These are phyloP conservation scores for Malus orientalis DNA, from an alignment of 306 rosid species.

Conservation along the genomic window DNA sequence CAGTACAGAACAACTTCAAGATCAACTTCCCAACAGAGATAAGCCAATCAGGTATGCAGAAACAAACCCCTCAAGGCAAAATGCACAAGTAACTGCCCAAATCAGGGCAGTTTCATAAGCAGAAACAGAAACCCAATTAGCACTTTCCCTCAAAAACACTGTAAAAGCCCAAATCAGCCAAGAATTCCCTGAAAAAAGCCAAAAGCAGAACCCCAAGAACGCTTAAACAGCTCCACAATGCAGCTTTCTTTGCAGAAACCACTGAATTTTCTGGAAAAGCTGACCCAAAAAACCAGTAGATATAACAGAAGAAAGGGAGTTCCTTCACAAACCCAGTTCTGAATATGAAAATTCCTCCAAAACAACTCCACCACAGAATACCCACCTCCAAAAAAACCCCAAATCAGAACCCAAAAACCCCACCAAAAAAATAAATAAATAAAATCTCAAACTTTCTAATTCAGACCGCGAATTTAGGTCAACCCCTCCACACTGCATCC, in stretches of 20 bases:
- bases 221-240: slow-evolving; percentile 40
- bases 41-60: slow-evolving; percentile 9
- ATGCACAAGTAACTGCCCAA: slow-evolving; percentile 6
- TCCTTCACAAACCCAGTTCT: slow-evolving; percentile 19
- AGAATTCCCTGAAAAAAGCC: slow-evolving; percentile 3
- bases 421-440: neutral
- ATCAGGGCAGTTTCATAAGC: slow-evolving; percentile 12
- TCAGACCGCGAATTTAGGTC: slow-evolving; percentile 47
- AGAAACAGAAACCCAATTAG: slow-evolving; percentile 6
- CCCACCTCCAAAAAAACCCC: slow-evolving; percentile 19
- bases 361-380: slow-evolving; percentile 44
- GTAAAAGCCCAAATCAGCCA: slow-evolving; percentile 9
- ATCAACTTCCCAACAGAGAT: neutral
- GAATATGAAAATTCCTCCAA: slow-evolving; percentile 26
- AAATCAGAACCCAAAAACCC: slow-evolving; percentile 15
- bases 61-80: neutral
- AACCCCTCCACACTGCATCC: slow-evolving; percentile 45
- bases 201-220: slow-evolving; percentile 12
- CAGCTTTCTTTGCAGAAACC: slow-evolving; percentile 25
- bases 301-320: slow-evolving; percentile 7
- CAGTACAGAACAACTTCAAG: slow-evolving; percentile 6
- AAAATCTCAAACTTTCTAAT: slow-evolving; percentile 9
- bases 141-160: slow-evolving; percentile 3
- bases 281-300: slow-evolving; percentile 24
- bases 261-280: slow-evolving; percentile 12